Percentiles rank a stretch among this genome's conserved stretches.
These are phyloP conservation scores for Crithidia sp. DNA, from an alignment of 208 protist genomes.

Conservation along the genomic window DNA sequence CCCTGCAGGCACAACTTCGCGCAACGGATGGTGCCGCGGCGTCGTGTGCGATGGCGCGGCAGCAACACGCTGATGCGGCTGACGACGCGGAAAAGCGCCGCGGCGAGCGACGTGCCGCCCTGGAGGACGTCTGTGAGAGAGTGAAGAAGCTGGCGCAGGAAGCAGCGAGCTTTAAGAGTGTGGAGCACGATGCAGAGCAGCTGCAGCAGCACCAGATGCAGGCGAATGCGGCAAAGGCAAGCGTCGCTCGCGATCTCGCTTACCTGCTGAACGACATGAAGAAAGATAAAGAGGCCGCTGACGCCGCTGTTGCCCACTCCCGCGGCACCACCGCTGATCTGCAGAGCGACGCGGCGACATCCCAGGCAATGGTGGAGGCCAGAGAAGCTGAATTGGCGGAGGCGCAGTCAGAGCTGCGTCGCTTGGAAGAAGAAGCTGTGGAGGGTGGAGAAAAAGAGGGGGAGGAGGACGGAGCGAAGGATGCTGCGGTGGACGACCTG, in stretches of 20 bases:
- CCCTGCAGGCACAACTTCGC: slow-evolving; percentile 1
- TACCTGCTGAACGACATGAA: slow-evolving; percentile 9
- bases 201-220: slow-evolving; percentile 6
- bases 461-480: not conserved
- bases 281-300: slow-evolving; percentile 4
- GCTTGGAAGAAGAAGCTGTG: not conserved
- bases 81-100: not conserved
- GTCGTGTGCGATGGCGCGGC: not conserved
- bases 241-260: slow-evolving; percentile 3
- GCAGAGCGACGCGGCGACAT: slow-evolving; percentile 7
- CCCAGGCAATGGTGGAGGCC: not conserved
- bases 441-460: not conserved
- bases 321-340: not conserved
- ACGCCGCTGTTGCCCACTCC: slow-evolving; percentile 8
- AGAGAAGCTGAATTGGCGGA: not conserved
- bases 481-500: slow-evolving; percentile 9
- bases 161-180: too few relatives aligned
- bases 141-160: not conserved
- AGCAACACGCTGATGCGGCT: not conserved
- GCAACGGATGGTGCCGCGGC: not conserved
- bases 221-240: not conserved
- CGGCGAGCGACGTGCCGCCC: not conserved
- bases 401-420: not conserved
- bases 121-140: not conserved
- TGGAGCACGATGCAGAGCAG: not conserved